These are phyloP conservation scores for Kodamaea anthophila DNA, from an alignment of 1,139 yeast genomes.

Conservation along the genomic window DNA sequence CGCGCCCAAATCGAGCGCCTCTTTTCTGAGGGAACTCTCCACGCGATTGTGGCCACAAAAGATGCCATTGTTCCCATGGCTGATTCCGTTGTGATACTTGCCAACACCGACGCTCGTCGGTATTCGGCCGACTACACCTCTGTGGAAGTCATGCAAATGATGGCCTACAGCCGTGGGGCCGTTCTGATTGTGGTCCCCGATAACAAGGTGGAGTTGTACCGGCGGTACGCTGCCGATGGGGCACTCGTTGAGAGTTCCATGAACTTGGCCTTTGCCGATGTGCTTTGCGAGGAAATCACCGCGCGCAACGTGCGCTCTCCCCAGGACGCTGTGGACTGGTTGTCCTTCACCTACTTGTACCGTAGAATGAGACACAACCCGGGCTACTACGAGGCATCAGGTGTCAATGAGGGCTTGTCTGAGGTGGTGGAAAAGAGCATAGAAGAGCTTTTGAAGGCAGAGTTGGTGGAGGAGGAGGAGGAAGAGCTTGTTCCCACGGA, in stretches of 20 bases:
- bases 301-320: slow-evolving; percentile 57
- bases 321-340: slow-evolving; percentile 89
- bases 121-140: slow-evolving; percentile 74
- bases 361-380: slow-evolving; percentile 79
- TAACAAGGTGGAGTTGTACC: slow-evolving; percentile 56
- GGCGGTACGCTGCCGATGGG: slow-evolving; percentile 65
- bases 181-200: slow-evolving; percentile 58
- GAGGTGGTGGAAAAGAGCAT: slow-evolving; percentile 75
- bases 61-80: slow-evolving; percentile 51
- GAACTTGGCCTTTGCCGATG: slow-evolving; percentile 54
- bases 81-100: too few species aligned
- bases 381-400: slow-evolving; percentile 76
- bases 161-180: too few species aligned
- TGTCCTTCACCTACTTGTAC: slow-evolving; percentile 79
- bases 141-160: slow-evolving; percentile 64
- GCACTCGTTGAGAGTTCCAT: slow-evolving; percentile 81
- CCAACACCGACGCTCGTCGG: slow-evolving; percentile 12
- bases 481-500: slow-evolving; percentile 54
- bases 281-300: slow-evolving; percentile 65
- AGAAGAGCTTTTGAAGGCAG: slow-evolving; percentile 55
- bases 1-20: slow-evolving; percentile 47
- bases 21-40: slow-evolving; percentile 43
- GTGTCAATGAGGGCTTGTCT: slow-evolving; percentile 74
- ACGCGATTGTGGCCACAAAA: slow-evolving; percentile 51
- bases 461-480: slow-evolving; percentile 45